Evolutionary conservation across 2,329 filamentous ascomycete species (phyloP).

Genomic region (Scytalidium sp.): DNA sequence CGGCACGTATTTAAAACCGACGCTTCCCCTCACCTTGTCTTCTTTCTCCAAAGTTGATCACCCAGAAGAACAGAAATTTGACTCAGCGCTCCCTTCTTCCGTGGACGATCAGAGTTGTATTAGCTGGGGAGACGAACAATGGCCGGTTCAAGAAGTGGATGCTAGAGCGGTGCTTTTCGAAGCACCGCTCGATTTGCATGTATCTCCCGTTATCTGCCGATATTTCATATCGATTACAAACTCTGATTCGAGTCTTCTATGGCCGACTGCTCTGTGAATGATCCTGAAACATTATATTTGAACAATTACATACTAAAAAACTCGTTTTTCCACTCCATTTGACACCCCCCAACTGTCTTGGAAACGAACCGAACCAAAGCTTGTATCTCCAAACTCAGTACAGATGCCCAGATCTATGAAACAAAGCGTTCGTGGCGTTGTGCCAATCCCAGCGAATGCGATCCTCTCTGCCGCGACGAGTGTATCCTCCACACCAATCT

Average conservation of each 20-base stretch:
- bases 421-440: not conserved
- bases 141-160: slow-evolving; percentile 32
- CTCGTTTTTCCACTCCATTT: not conserved
- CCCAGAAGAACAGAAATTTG: slow-evolving; percentile 56
- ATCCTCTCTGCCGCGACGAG: not conserved
- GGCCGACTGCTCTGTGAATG: slow-evolving; percentile 12
- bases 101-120: slow-evolving; percentile 54
- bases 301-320: slow-evolving; percentile 1
- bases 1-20: not conserved
- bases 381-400: not conserved
- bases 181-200: slow-evolving; percentile 20
- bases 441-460: not conserved
- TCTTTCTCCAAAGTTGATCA: slow-evolving; percentile 51
- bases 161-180: slow-evolving; percentile 23
- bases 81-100: slow-evolving; percentile 44
- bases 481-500: slow-evolving; percentile 4
- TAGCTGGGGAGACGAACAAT: slow-evolving; percentile 45
- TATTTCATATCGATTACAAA: slow-evolving; percentile 13
- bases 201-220: slow-evolving; percentile 30
- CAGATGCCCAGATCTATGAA: not conserved
- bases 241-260: slow-evolving; percentile 2
- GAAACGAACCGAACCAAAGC: not conserved
- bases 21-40: slow-evolving; percentile 29
- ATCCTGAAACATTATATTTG: slow-evolving; percentile 10
- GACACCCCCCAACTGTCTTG: not conserved